Percentiles rank a stretch among this genome's conserved stretches.
phyloP scores from a whole-genome alignment of 2,329 filamentous ascomycete genomes.

The Xylariaceae sp. region DNA sequence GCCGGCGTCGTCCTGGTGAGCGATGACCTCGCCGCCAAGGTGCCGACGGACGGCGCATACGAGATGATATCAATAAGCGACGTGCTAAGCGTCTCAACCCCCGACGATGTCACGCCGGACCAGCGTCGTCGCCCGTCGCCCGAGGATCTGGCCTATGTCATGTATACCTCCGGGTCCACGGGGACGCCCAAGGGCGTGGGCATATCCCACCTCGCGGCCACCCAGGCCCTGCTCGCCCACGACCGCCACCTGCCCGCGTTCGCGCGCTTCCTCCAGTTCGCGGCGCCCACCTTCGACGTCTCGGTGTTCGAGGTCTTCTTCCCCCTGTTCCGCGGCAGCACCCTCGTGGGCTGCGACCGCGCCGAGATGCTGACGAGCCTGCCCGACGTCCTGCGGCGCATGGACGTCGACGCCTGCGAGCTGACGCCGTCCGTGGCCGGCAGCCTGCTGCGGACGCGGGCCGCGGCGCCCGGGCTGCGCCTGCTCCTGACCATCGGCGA shows the following conservation, averaged over 20 bases:
- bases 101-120: not conserved
- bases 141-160: slow-evolving; percentile 67
- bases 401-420: slow-evolving; percentile 76
- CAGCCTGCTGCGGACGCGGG: slow-evolving; percentile 62
- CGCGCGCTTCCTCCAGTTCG: slow-evolving; percentile 79
- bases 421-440: slow-evolving; percentile 82
- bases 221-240: slow-evolving; percentile 77
- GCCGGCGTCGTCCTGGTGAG: slow-evolving; percentile 63
- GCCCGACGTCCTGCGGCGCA: slow-evolving; percentile 52
- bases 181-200: slow-evolving; percentile 83
- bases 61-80: slow-evolving; percentile 30
- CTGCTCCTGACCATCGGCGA: slow-evolving; percentile 83
- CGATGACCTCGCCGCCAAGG: slow-evolving; percentile 32
- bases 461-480: slow-evolving; percentile 58
- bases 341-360: slow-evolving; percentile 64
- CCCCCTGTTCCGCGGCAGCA: slow-evolving; percentile 64
- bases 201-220: slow-evolving; percentile 70
- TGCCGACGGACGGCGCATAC: slow-evolving; percentile 25
- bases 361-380: slow-evolving; percentile 68
- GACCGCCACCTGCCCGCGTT: slow-evolving; percentile 70
- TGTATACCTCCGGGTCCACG: slow-evolving; percentile 90
- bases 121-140: slow-evolving; percentile 5
- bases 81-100: slow-evolving; percentile 1
- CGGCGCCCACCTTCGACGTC: slow-evolving; percentile 87
- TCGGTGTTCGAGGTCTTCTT: slow-evolving; percentile 96